These are phyloP conservation scores for Kitagawia praeruptora DNA, from an alignment of 129 eudicot species.

Conservation along the genomic window DNA sequence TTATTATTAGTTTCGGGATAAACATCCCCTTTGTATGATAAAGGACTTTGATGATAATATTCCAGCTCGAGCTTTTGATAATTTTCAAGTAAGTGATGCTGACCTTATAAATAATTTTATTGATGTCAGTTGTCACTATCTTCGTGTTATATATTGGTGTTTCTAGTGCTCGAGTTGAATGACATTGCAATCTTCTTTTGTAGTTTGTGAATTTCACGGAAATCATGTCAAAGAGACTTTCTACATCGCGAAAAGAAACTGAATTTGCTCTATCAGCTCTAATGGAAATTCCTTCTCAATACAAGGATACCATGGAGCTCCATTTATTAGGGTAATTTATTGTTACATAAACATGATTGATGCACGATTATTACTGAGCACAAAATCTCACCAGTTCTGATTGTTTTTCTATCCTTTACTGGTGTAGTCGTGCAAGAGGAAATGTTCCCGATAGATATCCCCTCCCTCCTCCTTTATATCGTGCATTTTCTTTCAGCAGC, in stretches of 20 bases:
- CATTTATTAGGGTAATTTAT: no score
- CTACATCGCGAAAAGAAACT: constrained; percentile 76
- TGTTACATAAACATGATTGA: no score
- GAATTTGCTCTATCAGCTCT: constrained; percentile 94
- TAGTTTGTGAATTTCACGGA: constrained; percentile 95
- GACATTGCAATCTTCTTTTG: neutral
- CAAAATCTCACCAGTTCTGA: no score
- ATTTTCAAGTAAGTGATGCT: constrained; percentile 65
- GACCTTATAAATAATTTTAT: neutral
- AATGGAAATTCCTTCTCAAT: constrained; percentile 95
- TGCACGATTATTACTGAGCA: no score
- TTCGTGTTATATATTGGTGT: neutral
- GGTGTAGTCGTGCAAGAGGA: no score
- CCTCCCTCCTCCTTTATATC: no score
- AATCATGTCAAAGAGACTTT: constrained; percentile 67
- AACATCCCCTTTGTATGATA: neutral
- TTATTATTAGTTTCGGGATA: neutral
- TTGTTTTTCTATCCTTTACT: no score
- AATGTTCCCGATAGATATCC: no score
- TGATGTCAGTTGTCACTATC: neutral
- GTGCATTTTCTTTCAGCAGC: no score
- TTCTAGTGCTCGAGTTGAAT: constrained; percentile 6
- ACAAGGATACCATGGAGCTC: no score
- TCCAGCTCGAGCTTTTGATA: constrained; percentile 89
- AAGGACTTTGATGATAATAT: constrained; percentile 83